A percentile compares a stretch with the other conserved stretches of the same genome.
phyloP scores from a whole-genome alignment of 306 rosid species.

The Quercus variabilis region DNA sequence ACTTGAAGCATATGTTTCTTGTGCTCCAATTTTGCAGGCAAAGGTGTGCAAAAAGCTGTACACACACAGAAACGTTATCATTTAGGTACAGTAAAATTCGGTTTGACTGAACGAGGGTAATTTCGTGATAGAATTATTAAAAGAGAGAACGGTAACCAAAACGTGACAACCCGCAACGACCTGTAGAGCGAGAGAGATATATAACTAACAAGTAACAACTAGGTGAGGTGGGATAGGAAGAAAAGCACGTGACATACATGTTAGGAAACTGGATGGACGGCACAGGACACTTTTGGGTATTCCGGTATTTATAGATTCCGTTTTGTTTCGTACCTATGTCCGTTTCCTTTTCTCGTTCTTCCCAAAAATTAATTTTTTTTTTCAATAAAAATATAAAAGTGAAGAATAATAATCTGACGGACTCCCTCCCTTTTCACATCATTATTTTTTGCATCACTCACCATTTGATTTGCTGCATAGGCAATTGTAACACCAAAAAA shows the following conservation, averaged over 20 bases:
- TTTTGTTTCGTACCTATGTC: background rate
- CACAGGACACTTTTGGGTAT: background rate
- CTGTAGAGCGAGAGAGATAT: background rate
- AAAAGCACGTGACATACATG: conserved; percentile 27
- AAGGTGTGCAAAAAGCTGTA: no score
- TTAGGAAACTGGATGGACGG: background rate
- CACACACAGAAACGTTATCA: background rate
- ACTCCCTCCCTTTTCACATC: no score
- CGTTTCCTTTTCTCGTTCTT: background rate
- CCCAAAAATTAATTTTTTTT: background rate
- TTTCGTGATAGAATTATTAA: background rate
- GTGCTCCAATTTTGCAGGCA: background rate
- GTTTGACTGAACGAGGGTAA: background rate
- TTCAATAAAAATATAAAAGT: background rate
- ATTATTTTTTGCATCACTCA: no score
- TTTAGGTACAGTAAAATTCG: background rate
- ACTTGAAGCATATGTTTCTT: background rate
- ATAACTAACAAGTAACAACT: no score
- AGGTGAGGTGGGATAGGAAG: background rate
- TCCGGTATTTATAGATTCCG: background rate
- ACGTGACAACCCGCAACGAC: background rate
- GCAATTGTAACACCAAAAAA: no score
- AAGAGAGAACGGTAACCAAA: background rate
- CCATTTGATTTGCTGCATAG: no score
- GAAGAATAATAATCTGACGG: background rate